Evolutionary conservation across 257 asterid species (phyloP), one percentile per base, ranked within the genome.

Genomic region (Capsicum chinense): DNA sequence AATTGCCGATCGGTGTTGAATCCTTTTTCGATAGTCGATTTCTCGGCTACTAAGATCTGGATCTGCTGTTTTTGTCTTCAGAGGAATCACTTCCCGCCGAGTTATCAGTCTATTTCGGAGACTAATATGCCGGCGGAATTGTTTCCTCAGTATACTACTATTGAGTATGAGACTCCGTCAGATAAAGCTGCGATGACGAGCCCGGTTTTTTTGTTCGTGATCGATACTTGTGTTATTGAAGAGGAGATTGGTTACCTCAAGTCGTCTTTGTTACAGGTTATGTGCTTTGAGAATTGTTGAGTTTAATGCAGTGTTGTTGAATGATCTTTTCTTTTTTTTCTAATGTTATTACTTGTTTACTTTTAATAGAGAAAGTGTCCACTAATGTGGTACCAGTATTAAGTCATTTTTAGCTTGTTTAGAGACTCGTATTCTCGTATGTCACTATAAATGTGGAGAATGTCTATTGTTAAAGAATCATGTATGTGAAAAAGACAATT

Each of bases 121-220:
- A 90, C 94, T 79, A 92, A 89, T 86, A 81, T 94, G 71, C 99
- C 99, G 4, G 99, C 97, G n/a, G 98, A 96, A 90, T 95, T 96
- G 39, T 96, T 92, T 79, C 97, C 99, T 21, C 98, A 94, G 88
- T 91, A 89, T 79, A 96, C 98, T 14, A 94, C 98, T 7, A 92
- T 96, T 48, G 99, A 94, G 88, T 96, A 96, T 84, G 98, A 92
- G 85, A 87, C 86, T 26, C 60, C 85, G 15, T 66, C 90, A 57
- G 92, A 91, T 82, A 33, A 83, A 85, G 86, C 87, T 71, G 88
- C 89, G 78, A 80, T 87, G 37, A 44, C 88, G 14, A 79, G 35
- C 47, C 87, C 89, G 83, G 92, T 97, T n/a, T 93, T 90, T 81
- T 86, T 97, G 85, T 92, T 97, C 85, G 97, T 97, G 85, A 88